A percentile compares a stretch with the other conserved stretches of the same genome.
phyloP scores from a whole-genome alignment of 2,329 filamentous ascomycete genomes.

The Penicillium sumatraense region DNA sequence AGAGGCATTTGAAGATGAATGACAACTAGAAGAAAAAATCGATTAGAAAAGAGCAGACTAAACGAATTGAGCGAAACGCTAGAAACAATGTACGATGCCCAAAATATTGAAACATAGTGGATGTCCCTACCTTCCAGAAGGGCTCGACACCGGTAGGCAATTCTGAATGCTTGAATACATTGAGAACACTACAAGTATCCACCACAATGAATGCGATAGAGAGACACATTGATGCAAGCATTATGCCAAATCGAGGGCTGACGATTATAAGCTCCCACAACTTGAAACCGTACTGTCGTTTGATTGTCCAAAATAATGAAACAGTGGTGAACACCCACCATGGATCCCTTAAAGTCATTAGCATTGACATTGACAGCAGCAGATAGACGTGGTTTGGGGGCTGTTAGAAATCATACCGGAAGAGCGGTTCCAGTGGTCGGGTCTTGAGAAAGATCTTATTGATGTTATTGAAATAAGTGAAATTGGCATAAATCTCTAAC shows the following conservation, averaged over 20 bases:
- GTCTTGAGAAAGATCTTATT: conserved; percentile 59
- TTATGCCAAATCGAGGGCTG: conserved; percentile 67
- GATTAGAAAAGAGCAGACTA: background rate
- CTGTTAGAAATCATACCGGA: conserved; percentile 46
- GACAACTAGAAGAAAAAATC: conserved; percentile 43
- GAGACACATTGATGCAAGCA: conserved; percentile 64
- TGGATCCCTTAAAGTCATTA: conserved; percentile 54
- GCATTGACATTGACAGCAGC: background rate
- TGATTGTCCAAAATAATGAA: conserved; percentile 67
- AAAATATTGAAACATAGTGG: too few relatives aligned
- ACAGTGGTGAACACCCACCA: conserved; percentile 70
- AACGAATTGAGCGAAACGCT: too few relatives aligned
- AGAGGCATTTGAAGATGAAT: conserved; percentile 70
- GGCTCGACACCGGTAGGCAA: conserved; percentile 65
- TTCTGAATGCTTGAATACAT: conserved; percentile 43
- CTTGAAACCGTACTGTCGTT: conserved; percentile 63
- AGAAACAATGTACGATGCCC: too few relatives aligned
- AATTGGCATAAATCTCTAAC: conserved; percentile 68
- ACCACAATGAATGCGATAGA: conserved; percentile 65
- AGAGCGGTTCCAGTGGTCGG: conserved; percentile 64
- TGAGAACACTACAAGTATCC: conserved; percentile 64
- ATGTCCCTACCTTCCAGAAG: conserved; percentile 66
- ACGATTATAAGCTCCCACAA: conserved; percentile 62
- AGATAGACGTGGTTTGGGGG: background rate
- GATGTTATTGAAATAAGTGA: conserved; percentile 64